phyloP scores from a whole-genome alignment of 306 rosid species.

The Myrica gale region DNA sequence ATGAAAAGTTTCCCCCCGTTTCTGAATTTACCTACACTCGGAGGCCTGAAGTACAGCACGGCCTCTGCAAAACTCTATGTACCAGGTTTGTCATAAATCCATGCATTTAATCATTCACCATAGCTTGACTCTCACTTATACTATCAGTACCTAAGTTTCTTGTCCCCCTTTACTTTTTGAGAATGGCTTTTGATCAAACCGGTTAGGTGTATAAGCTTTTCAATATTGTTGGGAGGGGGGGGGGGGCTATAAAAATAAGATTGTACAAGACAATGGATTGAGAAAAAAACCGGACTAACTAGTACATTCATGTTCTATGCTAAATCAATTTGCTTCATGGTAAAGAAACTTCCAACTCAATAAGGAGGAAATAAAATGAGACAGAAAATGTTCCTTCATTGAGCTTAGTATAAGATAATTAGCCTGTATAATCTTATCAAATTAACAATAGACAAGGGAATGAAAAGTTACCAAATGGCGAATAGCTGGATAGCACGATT shows the following conservation, averaged over 20 bases:
- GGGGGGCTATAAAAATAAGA: neutral
- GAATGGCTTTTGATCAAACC: neutral
- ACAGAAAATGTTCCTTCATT: neutral
- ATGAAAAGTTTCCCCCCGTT: neutral
- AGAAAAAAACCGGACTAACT: neutral
- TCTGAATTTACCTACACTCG: neutral
- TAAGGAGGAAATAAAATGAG: neutral
- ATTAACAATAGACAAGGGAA: conserved; percentile 19
- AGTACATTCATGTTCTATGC: neutral
- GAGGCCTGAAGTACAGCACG: neutral
- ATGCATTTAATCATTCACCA: too few species aligned
- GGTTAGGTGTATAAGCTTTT: neutral
- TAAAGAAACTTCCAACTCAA: neutral
- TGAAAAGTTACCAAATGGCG: conserved; percentile 71
- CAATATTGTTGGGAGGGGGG: neutral
- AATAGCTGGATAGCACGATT: conserved; percentile 86
- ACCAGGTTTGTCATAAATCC: too few species aligned
- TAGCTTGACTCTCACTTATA: neutral
- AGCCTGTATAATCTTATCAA: conserved; percentile 7
- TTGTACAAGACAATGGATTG: neutral
- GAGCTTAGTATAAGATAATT: neutral
- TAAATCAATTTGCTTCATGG: neutral
- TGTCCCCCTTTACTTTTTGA: too few species aligned
- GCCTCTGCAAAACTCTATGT: neutral
- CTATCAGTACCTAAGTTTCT: neutral